Evolutionary conservation across 2,329 filamentous ascomycete species (phyloP).

Genomic region (Nothopassalora personata): DNA sequence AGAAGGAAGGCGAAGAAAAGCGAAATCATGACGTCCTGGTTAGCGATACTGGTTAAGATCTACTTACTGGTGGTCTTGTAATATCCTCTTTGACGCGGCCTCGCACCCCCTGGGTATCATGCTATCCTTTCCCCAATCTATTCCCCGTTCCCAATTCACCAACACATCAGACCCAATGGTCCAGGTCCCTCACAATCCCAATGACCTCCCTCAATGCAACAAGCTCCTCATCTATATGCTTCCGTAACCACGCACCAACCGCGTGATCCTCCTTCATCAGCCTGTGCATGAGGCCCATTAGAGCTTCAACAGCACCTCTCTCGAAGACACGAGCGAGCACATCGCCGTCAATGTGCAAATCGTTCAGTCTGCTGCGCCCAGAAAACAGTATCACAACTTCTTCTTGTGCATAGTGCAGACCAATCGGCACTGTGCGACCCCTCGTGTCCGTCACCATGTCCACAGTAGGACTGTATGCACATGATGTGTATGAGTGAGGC

Average conservation of each 20-base stretch:
- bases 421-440: conserved; percentile 23
- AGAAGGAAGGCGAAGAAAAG: too few species aligned
- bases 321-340: conserved; percentile 33
- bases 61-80: background rate
- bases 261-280: conserved; percentile 20
- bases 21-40: too few species aligned
- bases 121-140: background rate
- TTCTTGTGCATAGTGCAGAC: conserved; percentile 11
- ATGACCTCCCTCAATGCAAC: conserved; percentile 21
- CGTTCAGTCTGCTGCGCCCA: conserved; percentile 9
- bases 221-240: conserved; percentile 29
- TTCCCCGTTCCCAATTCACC: background rate
- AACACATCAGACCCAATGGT: conserved; percentile 22
- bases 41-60: background rate
- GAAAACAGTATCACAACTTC: conserved; percentile 25
- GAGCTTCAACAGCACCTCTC: conserved; percentile 20
- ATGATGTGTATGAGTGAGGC: conserved; percentile 18
- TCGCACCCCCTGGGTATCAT: background rate
- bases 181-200: conserved; percentile 17
- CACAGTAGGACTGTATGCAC: conserved; percentile 12
- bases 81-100: background rate
- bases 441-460: conserved; percentile 9
- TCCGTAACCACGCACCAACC: conserved; percentile 29
- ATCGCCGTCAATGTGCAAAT: conserved; percentile 42
- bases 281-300: conserved; percentile 19